These are phyloP conservation scores for Coniochaeta sp. DNA, from an alignment of 2,329 filamentous ascomycete species.

Conservation along the genomic window DNA sequence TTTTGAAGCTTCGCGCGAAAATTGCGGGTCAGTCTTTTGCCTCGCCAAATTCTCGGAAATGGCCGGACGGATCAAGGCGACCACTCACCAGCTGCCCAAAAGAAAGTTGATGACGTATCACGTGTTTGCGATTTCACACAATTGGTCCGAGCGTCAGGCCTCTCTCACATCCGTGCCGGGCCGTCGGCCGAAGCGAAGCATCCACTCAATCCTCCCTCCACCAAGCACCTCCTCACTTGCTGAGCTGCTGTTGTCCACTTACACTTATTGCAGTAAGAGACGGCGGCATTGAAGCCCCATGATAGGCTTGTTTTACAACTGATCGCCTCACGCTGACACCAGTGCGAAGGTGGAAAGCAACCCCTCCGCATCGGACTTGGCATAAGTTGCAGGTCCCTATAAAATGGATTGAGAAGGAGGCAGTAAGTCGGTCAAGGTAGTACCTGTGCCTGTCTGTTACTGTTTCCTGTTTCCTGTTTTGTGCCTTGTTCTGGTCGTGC, in stretches of 20 bases:
- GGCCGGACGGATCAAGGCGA: slow-evolving; percentile 5
- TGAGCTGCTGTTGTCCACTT: neutral
- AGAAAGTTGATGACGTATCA: slow-evolving; percentile 1
- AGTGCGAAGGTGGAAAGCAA: neutral
- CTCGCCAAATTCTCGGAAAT: slow-evolving; percentile 5
- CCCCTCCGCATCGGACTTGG: neutral
- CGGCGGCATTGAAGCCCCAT: neutral
- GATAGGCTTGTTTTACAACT: neutral
- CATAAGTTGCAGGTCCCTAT: neutral
- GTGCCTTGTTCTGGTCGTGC: neutral
- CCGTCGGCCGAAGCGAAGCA: too few relatives aligned
- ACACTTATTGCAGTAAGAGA: neutral
- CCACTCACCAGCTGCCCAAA: too few relatives aligned
- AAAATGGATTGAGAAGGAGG: neutral
- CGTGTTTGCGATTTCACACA: neutral
- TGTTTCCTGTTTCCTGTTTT: too few relatives aligned
- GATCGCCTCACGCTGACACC: slow-evolving; percentile 15
- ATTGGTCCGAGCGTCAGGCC: neutral
- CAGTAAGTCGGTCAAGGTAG: too few relatives aligned
- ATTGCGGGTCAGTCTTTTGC: slow-evolving; percentile 9
- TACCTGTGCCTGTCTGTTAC: too few relatives aligned
- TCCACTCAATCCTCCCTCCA: too few relatives aligned
- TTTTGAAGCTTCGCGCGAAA: slow-evolving; percentile 33
- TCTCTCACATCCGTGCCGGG: too few relatives aligned
- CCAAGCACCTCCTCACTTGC: too few relatives aligned